Percentiles rank a stretch among this genome's conserved stretches.
phyloP scores from a whole-genome alignment of 1,284 basidiomycete genomes.

The Melanopsichium pennsylvanicum region DNA sequence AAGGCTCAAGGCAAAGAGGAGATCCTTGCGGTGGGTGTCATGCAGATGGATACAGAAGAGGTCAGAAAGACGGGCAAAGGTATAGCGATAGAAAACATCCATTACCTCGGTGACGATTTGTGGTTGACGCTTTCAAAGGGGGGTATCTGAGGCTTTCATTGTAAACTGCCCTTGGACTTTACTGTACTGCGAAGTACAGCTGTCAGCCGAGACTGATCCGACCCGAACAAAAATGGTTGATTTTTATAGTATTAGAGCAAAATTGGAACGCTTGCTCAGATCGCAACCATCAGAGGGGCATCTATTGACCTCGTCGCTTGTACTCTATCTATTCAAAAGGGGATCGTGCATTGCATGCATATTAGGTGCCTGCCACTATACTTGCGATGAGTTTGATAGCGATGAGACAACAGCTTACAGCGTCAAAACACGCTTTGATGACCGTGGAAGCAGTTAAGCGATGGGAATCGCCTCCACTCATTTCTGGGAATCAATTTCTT shows the following conservation, averaged over 20 bases:
- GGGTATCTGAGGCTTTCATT: slow-evolving; percentile 17
- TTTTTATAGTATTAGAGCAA: background rate
- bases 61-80: slow-evolving; percentile 89
- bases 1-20: slow-evolving; percentile 96
- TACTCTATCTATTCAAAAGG: background rate
- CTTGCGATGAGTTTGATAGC: no score
- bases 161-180: background rate
- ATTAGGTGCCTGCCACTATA: no score
- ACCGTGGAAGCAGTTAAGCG: background rate
- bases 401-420: no score
- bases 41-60: slow-evolving; percentile 84
- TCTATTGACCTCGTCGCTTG: background rate
- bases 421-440: no score
- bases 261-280: background rate
- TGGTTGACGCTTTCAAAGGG: slow-evolving; percentile 52
- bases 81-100: slow-evolving; percentile 85
- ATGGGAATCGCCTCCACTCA: slow-evolving; percentile 1
- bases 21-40: slow-evolving; percentile 85
- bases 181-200: no score
- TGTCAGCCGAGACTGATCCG: no score
- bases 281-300: background rate
- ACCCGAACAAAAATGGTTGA: no score
- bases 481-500: background rate
- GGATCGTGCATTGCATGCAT: background rate
- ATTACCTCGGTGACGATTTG: slow-evolving; percentile 74